Base-by-base conservation (phyloP, 192 early-diverging fungal genomes). In the Nowakowskiella sp. region DNA sequence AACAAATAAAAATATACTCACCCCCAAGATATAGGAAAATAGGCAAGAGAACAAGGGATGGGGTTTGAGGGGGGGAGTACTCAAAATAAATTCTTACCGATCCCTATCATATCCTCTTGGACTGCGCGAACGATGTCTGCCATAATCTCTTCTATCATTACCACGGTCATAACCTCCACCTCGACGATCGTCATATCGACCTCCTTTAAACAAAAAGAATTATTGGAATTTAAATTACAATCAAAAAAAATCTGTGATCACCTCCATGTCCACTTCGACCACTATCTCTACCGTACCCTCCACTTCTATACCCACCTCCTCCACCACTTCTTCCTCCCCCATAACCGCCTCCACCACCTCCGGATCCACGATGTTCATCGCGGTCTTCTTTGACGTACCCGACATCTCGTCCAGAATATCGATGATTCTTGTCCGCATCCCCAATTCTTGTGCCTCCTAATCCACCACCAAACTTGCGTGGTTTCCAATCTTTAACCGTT, bases 401-500 rank as follows among this genome's bases (percentile, higher is more conserved):
- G 10, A 49, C 49, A 16, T 79, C 76, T 29, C 80, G 48, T 49
- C 77, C 77, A 53, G 66, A 68, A 27, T 78, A 66, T 42, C 62
- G 49, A 27, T 72, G 64, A 48, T 77, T 72, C 46, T 76, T 62
- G 46, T 72, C 60, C 47, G 72, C 62, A 31, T 67, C 71, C 24
- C 83, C 84, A n/a, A 73, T 64, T 25, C 88, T 75, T 24, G 81
- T 85, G 9, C 72, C 72, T 13, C 89, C 89, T 24, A 90, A 71
- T 23, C 89, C 89, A 46, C 89, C 88, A 52, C 83, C 86, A 3
- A 92, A 65, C n/a, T 85, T 73, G 47, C 85, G 80, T 23, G 94
- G 94, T 39, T 71, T 71, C 94, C 94, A 97, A 45, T 85, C 91
- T 57, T 91, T 92, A 8, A 97, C 94, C 2, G 94, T 97, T 33